phyloP scores from a whole-genome alignment of 2,329 filamentous ascomycete genomes.

The Zasmidium angulare region DNA sequence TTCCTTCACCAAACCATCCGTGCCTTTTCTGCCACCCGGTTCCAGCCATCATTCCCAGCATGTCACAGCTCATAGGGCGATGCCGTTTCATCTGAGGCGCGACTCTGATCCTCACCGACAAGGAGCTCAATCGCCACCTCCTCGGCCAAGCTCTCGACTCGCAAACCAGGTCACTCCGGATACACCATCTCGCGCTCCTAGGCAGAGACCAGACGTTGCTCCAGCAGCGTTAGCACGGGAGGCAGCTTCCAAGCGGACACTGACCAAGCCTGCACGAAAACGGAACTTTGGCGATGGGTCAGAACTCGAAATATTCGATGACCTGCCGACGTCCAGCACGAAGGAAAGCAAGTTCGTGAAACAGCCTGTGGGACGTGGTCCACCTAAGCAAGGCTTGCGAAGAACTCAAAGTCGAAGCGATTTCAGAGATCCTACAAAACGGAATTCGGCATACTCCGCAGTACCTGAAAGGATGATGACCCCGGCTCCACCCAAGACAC shows the following conservation, averaged over 20 bases:
- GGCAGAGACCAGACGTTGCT: conserved; percentile 41
- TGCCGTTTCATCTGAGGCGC: conserved; percentile 71
- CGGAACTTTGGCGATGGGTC: conserved; percentile 87
- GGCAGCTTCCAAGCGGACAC: conserved; percentile 63
- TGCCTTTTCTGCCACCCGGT: conserved; percentile 79
- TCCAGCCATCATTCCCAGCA: conserved; percentile 77
- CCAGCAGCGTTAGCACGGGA: conserved; percentile 51
- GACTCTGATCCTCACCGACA: conserved; percentile 67
- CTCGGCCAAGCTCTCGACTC: conserved; percentile 48
- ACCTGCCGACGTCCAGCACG: conserved; percentile 82
- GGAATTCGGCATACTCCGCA: conserved; percentile 22
- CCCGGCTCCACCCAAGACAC: conserved; percentile 46
- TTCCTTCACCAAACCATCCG: conserved; percentile 62
- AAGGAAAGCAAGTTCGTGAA: conserved; percentile 81
- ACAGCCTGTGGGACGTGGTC: conserved; percentile 68
- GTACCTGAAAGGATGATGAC: conserved; percentile 49
- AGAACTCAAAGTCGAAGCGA: conserved; percentile 33
- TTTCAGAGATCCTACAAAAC: conserved; percentile 29
- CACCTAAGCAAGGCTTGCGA: conserved; percentile 52
- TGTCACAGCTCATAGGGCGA: conserved; percentile 62
- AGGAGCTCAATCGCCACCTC: conserved; percentile 47
- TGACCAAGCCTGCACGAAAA: conserved; percentile 69
- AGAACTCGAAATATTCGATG: conserved; percentile 91
- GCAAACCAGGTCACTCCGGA: conserved; percentile 50
- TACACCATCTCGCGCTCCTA: conserved; percentile 46